Percentiles rank a stretch among this genome's conserved stretches.
Conservation (phyloP, 352 stramenopile species). For the Globisporangium acanthophoron region DNA sequence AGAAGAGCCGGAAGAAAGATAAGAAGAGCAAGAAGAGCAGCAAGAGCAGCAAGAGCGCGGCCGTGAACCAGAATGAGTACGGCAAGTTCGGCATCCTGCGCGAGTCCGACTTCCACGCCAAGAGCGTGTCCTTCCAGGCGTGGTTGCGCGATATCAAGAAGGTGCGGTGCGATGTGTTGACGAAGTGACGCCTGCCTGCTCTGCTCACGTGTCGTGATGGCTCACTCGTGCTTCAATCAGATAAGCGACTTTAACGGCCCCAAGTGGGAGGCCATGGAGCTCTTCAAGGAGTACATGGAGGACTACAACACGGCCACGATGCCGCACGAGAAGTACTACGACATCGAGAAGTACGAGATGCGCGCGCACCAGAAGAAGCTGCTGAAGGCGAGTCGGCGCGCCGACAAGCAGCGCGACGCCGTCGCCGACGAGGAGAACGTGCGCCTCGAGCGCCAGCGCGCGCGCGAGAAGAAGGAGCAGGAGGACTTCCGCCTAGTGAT, state of each 20-base stretch:
- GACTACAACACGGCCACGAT: constrained; percentile 98
- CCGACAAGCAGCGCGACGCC: constrained; percentile 18
- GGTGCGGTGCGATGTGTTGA: constrained; percentile 22
- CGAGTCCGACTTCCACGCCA: constrained; percentile 89
- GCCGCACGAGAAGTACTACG: constrained; percentile 96
- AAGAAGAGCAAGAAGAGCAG: constrained; percentile 16
- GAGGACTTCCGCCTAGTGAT: constrained; percentile 73
- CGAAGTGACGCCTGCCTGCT: no score
- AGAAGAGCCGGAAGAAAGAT: constrained; percentile 19
- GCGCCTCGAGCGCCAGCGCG: constrained; percentile 47
- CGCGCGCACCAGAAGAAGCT: constrained; percentile 87
- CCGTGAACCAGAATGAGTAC: constrained; percentile 90
- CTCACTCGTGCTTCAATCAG: constrained; percentile 8
- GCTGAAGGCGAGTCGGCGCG: constrained; percentile 32
- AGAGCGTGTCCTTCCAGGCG: constrained; percentile 92
- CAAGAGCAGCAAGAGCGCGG: constrained; percentile 31
- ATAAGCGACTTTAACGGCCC: constrained; percentile 80
- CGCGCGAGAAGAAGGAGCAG: constrained; percentile 53
- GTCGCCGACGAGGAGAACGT: constrained; percentile 59
- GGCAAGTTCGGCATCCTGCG: constrained; percentile 96
- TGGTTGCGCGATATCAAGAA: constrained; percentile 94
- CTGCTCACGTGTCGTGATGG: neutral
- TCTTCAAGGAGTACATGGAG: constrained; percentile 93
- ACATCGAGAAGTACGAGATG: constrained; percentile 98
- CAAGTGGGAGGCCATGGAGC: constrained; percentile 86